phyloP scores from a whole-genome alignment of 2,329 filamentous ascomycete genomes.

The Epicoccum nigrum region DNA sequence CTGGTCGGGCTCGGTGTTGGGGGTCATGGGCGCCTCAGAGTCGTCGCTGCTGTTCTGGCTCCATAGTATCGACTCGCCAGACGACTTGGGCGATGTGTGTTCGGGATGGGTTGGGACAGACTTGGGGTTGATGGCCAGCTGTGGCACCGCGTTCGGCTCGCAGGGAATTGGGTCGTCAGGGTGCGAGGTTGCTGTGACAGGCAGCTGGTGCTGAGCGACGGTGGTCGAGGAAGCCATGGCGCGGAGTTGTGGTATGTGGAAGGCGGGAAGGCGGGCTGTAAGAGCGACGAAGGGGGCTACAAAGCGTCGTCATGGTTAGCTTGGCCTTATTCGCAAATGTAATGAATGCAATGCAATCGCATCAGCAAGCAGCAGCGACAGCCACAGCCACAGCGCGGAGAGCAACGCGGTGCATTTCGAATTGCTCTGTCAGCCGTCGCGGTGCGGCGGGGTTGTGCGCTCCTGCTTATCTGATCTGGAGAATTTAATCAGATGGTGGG shows the following conservation, averaged over 20 bases:
- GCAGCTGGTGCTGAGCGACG: slow-evolving; percentile 42
- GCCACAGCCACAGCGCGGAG: background rate
- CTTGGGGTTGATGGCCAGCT: slow-evolving; percentile 35
- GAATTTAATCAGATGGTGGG: slow-evolving; percentile 23
- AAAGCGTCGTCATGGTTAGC: slow-evolving; percentile 21
- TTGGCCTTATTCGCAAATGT: slow-evolving; percentile 9
- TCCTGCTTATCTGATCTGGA: slow-evolving; percentile 12
- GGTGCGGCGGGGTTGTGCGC: slow-evolving; percentile 13
- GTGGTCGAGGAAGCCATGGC: slow-evolving; percentile 20
- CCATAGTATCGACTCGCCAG: slow-evolving; percentile 49
- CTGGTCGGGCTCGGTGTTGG: slow-evolving; percentile 51
- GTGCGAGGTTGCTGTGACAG: slow-evolving; percentile 52
- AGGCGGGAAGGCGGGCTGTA: slow-evolving; percentile 3
- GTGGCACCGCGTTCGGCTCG: slow-evolving; percentile 47
- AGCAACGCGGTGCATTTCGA: background rate
- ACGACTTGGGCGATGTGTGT: slow-evolving; percentile 48
- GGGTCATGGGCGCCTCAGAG: slow-evolving; percentile 52
- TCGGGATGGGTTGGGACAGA: slow-evolving; percentile 32
- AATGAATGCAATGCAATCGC: background rate
- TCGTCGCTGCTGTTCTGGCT: slow-evolving; percentile 51
- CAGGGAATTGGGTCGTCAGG: slow-evolving; percentile 54
- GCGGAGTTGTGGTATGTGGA: slow-evolving; percentile 7
- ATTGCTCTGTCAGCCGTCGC: slow-evolving; percentile 12
- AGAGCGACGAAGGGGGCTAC: slow-evolving; percentile 16
- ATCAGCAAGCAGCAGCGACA: slow-evolving; percentile 5